These are phyloP conservation scores for Fraxinus floribunda DNA, from an alignment of 305 asterid genomes.

Conservation along the genomic window DNA sequence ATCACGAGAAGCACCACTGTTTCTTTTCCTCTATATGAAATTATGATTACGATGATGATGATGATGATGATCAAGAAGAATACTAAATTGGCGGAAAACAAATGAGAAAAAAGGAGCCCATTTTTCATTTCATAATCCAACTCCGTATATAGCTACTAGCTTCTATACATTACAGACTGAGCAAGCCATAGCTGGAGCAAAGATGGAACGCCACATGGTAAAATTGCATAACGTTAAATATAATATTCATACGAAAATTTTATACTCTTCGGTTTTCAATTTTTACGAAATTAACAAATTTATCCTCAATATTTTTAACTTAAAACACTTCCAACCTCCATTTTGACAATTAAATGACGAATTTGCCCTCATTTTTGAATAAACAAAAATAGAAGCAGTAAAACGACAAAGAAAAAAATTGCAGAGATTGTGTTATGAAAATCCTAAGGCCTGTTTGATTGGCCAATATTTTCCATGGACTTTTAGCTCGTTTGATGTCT, in stretches of 20 bases:
- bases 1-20: slow-evolving; percentile 9
- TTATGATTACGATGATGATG: slow-evolving; percentile 5
- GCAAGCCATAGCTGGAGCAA: background rate
- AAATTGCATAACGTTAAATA: background rate
- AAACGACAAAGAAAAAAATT: background rate
- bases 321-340: no score
- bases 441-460: background rate
- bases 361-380: background rate
- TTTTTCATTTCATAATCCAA: background rate
- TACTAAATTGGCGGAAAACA: slow-evolving; percentile 9
- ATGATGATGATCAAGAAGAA: background rate
- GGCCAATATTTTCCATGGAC: no score
- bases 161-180: background rate
- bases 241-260: background rate
- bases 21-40: slow-evolving; percentile 1
- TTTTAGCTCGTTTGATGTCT: no score
- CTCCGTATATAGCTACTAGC: background rate
- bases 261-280: background rate
- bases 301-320: background rate
- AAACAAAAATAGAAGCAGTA: no score
- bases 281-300: no score
- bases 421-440: background rate
- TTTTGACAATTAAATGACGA: background rate
- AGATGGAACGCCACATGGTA: background rate
- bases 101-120: background rate